A percentile compares a stretch with the other conserved stretches of the same genome.
Conservation (phyloP, 2,329 filamentous ascomycete species). For the Aschersonia sp. region DNA sequence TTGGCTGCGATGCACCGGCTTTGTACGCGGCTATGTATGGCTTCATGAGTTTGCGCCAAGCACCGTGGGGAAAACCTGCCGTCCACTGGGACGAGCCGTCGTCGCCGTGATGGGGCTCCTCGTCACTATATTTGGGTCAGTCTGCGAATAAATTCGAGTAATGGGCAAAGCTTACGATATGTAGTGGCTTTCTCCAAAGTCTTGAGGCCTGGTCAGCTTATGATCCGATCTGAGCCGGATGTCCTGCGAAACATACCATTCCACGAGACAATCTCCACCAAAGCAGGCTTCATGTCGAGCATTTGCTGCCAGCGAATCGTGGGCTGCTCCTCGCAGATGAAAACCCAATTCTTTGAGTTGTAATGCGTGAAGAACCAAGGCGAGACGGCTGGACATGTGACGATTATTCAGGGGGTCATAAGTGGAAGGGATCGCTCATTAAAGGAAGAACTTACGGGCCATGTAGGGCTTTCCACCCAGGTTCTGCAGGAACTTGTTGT, state of each 20-base stretch:
- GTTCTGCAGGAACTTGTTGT: constrained; percentile 6
- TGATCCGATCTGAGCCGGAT: background rate
- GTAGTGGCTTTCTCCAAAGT: constrained; percentile 11
- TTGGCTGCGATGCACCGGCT: constrained; percentile 5
- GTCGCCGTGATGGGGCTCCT: constrained; percentile 17
- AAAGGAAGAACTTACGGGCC: constrained; percentile 8
- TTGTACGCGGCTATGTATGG: constrained; percentile 11
- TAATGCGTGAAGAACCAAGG: constrained; percentile 12
- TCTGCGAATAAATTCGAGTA: too few species aligned
- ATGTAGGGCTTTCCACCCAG: constrained; percentile 7
- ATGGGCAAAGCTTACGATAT: constrained; percentile 6
- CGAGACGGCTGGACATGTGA: constrained; percentile 6
- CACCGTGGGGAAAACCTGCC: constrained; percentile 26
- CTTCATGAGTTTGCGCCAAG: constrained; percentile 8
- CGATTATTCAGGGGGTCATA: background rate
- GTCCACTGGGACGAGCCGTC: constrained; percentile 32
- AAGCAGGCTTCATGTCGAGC: constrained; percentile 8
- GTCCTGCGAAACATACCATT: constrained; percentile 5
- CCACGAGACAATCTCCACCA: constrained; percentile 10
- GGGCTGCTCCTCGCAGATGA: constrained; percentile 11
- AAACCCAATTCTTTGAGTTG: constrained; percentile 10
- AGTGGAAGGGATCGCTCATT: background rate
- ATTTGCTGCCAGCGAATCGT: constrained; percentile 10
- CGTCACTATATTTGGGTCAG: constrained; percentile 3
- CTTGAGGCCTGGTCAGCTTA: constrained; percentile 1